phyloP scores from a whole-genome alignment of 1,284 basidiomycete species.

The Moniliophthora roreri region DNA sequence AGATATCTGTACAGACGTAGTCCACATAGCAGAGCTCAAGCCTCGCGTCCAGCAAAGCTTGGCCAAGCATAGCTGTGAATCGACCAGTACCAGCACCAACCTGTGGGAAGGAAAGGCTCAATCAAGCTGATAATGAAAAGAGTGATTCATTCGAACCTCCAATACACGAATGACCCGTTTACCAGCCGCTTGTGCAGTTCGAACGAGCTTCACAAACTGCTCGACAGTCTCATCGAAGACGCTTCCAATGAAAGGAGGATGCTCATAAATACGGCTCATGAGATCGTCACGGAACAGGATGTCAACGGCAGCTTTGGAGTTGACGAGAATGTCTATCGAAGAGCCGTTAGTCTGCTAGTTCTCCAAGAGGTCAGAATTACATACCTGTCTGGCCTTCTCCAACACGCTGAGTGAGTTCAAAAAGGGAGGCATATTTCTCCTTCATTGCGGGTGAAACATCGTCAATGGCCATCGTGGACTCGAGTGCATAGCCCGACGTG shows the following conservation, averaged over 20 bases:
- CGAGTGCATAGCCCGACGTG: not conserved
- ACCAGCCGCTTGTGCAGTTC: constrained; percentile 11
- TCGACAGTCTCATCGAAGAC: constrained; percentile 17
- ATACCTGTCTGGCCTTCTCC: not conserved
- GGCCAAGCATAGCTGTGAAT: constrained; percentile 20
- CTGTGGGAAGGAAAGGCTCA: not conserved
- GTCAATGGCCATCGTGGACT: not conserved
- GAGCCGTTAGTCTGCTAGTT: not conserved
- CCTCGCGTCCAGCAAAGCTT: constrained; percentile 18
- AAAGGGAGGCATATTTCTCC: constrained; percentile 1
- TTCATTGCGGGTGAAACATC: not conserved
- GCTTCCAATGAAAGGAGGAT: constrained; percentile 16
- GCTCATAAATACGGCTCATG: constrained; percentile 21
- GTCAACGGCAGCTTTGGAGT: constrained; percentile 16
- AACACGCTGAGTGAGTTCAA: constrained; percentile 1
- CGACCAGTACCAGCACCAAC: constrained; percentile 19
- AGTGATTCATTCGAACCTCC: constrained; percentile 17
- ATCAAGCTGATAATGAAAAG: not conserved
- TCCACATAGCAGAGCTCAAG: constrained; percentile 19
- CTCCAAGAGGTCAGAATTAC: not conserved
- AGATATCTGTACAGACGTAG: constrained; percentile 22
- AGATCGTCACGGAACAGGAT: constrained; percentile 22
- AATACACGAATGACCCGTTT: constrained; percentile 23
- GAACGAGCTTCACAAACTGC: constrained; percentile 18
- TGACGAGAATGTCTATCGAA: not conserved